These are phyloP conservation scores for Epichloe amarillans DNA, from an alignment of 2,329 filamentous ascomycete species.

Conservation along the genomic window DNA sequence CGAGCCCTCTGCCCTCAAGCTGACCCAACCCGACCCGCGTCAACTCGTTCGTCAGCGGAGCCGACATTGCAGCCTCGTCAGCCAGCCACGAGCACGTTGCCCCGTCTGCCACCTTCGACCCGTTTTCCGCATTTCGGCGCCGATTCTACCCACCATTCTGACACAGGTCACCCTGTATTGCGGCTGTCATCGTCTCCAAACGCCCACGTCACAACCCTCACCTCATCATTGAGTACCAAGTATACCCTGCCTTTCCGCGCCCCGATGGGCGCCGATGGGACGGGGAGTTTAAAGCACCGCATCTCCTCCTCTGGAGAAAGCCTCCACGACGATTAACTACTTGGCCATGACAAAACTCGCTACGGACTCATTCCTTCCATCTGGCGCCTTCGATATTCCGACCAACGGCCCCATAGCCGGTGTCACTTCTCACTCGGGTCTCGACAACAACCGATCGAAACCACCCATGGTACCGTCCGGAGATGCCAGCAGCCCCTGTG, in stretches of 20 bases:
- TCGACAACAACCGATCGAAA: constrained; percentile 1
- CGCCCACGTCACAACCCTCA: background rate
- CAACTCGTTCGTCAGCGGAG: constrained; percentile 1
- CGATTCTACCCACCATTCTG: background rate
- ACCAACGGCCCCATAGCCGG: constrained; percentile 11
- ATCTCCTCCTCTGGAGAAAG: background rate
- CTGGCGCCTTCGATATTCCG: constrained; percentile 20
- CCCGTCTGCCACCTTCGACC: background rate
- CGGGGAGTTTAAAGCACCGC: constrained; percentile 1
- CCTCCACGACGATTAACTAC: background rate
- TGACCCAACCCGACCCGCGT: constrained; percentile 1
- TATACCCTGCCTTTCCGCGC: background rate
- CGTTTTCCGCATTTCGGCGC: constrained; percentile 1
- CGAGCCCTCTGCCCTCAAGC: background rate
- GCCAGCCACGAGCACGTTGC: constrained; percentile 4
- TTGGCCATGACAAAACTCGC: constrained; percentile 26
- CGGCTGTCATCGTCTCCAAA: background rate
- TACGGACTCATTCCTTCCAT: constrained; percentile 30
- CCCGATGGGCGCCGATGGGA: background rate
- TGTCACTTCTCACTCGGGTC: constrained; percentile 2
- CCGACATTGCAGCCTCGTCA: constrained; percentile 2
- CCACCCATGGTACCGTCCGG: background rate
- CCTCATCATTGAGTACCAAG: background rate
- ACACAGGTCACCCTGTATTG: background rate
- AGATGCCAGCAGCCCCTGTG: background rate